phyloP scores from a whole-genome alignment of 345 rosid species.

The Brassica carinata region DNA sequence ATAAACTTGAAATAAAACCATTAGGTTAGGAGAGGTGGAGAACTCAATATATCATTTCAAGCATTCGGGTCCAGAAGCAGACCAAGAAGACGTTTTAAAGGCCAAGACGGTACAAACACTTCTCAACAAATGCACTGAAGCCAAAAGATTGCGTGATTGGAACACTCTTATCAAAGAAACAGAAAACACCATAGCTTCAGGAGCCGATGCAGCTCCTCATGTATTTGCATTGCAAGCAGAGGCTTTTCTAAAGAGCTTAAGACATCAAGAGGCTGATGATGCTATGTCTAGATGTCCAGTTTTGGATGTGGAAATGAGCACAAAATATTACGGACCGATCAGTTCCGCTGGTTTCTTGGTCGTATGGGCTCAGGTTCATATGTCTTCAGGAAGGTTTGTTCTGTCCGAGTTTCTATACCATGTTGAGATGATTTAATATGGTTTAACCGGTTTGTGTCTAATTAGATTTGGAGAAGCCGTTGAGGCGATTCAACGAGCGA shows the following conservation, averaged over 20 bases:
- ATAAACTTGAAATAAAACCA: not conserved
- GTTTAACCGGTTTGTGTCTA: not conserved
- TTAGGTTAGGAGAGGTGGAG: slow-evolving; percentile 84
- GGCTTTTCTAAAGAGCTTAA: slow-evolving; percentile 63
- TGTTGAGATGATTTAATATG: not conserved
- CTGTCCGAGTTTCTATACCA: not conserved
- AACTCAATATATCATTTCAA: slow-evolving; percentile 79
- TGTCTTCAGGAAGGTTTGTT: slow-evolving; percentile 83
- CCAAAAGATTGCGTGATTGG: slow-evolving; percentile 69
- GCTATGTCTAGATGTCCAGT: slow-evolving; percentile 54
- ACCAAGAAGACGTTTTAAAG: slow-evolving; percentile 60
- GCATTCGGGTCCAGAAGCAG: slow-evolving; percentile 81
- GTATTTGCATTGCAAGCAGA: slow-evolving; percentile 89
- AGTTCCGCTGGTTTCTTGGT: slow-evolving; percentile 64
- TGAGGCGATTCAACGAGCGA: slow-evolving; percentile 63
- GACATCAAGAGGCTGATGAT: slow-evolving; percentile 81
- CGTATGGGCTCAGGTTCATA: slow-evolving; percentile 75
- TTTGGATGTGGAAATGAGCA: slow-evolving; percentile 59
- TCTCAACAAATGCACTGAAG: slow-evolving; percentile 72
- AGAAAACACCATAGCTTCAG: slow-evolving; percentile 51
- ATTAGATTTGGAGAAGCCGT: slow-evolving; percentile 67
- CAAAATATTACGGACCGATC: slow-evolving; percentile 74
- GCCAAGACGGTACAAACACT: slow-evolving; percentile 57
- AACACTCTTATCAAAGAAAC: slow-evolving; percentile 62
- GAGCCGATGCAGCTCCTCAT: slow-evolving; percentile 89